Base-by-base conservation (phyloP, 257 asterid species). In the Capsicum baccatum region DNA sequence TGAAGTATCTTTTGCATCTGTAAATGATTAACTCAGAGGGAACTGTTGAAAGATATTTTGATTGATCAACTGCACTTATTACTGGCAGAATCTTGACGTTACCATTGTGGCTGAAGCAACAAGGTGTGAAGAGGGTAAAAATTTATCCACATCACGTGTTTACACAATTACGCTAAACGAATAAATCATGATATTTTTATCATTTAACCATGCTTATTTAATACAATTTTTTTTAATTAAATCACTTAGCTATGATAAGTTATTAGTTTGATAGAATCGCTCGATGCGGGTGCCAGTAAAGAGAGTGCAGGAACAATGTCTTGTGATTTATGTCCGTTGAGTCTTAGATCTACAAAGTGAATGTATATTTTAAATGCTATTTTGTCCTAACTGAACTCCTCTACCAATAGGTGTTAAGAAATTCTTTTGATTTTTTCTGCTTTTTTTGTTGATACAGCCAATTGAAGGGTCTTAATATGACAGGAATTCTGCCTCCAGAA, bases 401-500 rank as follows among this genome's bases (percentile, higher is more conserved):
- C 87, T 79, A 83, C 64, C 79, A 74, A 58, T 88, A 59, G 79
- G 60, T 47, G 79, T 71, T 47, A 47, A 47, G 35, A 71, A 73
- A 5, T 26, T 26, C 21, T 21, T 52, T 76, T 76, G 6, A 76
- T 76, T 3, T 52, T 6, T 33, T 76, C 48, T 76, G 2, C 64
- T 50, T 33, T 81, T 15, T 82, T 54, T 83, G 64, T 52, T 55
- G 19, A 59, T 83, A 50, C 92, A 94, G 99, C 80, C 83, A 64
- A 85, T n/a, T 95, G 91, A 90, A 87, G 88, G 90, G 94, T 84
- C 91, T 92, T 80, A 92, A 89, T 85, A 83, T 96, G 91, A 86
- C 91, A 6, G 99, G 98, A 86, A 86, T 48, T 81, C 83, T 96
- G 87, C 97, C 99, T 4, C 88, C 64, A 87, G 98, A 93, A 74